Evolutionary conservation across 192 early-diverging fungal species (phyloP).

Genomic region (Backusella australiensis): DNA sequence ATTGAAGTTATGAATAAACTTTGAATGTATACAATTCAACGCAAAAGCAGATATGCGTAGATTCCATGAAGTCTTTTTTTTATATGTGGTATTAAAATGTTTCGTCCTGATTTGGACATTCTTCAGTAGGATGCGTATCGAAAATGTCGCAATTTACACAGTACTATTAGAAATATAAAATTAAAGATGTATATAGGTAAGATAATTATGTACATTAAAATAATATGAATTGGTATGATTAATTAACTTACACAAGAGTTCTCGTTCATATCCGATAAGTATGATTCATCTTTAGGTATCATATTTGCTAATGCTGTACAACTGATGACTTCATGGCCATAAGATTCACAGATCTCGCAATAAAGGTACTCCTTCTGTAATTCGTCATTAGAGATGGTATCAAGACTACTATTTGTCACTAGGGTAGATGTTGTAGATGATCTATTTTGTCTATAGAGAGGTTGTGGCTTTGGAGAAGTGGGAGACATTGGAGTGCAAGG

Average conservation of each 20-base stretch:
- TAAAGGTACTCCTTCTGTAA: slow-evolving; percentile 39
- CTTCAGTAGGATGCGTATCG: slow-evolving; percentile 63
- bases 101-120: slow-evolving; percentile 72
- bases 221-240: neutral
- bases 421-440: neutral
- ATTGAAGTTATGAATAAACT: neutral
- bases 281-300: neutral
- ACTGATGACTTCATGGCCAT: slow-evolving; percentile 59
- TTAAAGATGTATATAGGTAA: neutral
- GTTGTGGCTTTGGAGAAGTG: neutral
- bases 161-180: slow-evolving; percentile 39
- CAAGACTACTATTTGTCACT: neutral
- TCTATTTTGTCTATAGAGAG: neutral
- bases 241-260: slow-evolving; percentile 2
- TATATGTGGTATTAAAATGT: slow-evolving; percentile 46
- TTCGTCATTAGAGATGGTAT: neutral
- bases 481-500: neutral
- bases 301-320: slow-evolving; percentile 42
- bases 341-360: slow-evolving; percentile 69
- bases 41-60: neutral
- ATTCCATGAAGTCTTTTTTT: neutral
- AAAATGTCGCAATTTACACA: slow-evolving; percentile 78
- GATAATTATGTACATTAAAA: neutral
- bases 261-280: neutral
- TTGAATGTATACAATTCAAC: neutral